phyloP scores from a whole-genome alignment of 306 rosid species.

The Rubus parviflorus region DNA sequence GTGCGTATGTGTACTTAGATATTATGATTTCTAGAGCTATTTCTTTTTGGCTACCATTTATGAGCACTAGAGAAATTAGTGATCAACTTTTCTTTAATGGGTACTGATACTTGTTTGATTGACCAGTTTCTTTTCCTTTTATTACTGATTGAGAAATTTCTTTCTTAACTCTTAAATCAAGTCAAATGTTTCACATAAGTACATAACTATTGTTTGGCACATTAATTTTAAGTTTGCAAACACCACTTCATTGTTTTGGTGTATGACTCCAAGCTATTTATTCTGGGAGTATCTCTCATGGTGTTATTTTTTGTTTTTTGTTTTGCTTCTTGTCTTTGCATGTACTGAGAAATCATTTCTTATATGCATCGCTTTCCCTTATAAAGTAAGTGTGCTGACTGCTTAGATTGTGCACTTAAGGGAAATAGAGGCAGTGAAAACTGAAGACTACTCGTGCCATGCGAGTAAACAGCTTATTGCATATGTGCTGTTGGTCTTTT shows the following conservation, averaged over 20 bases:
- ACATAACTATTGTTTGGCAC: slow-evolving; percentile 8
- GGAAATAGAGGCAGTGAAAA: no score
- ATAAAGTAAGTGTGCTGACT: no score
- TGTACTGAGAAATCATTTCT: no score
- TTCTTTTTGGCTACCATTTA: neutral
- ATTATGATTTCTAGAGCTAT: neutral
- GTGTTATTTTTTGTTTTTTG: neutral
- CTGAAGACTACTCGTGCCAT: no score
- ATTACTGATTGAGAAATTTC: neutral
- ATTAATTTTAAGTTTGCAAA: neutral
- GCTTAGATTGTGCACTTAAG: no score
- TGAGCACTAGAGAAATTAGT: neutral
- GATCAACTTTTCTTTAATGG: neutral
- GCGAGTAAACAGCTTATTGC: no score
- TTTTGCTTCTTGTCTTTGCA: neutral
- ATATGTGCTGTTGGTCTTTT: no score
- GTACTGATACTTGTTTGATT: neutral
- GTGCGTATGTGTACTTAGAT: slow-evolving; percentile 41
- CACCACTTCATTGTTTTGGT: neutral
- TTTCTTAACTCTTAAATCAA: neutral
- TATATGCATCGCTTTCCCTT: no score
- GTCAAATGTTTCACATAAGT: neutral
- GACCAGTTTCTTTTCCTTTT: neutral
- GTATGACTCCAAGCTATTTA: neutral
- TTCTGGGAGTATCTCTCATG: no score